Percentiles rank a stretch among this genome's conserved stretches.
phyloP scores from a whole-genome alignment of 352 stramenopile species.

The Pilasporangium apinafurcum region DNA sequence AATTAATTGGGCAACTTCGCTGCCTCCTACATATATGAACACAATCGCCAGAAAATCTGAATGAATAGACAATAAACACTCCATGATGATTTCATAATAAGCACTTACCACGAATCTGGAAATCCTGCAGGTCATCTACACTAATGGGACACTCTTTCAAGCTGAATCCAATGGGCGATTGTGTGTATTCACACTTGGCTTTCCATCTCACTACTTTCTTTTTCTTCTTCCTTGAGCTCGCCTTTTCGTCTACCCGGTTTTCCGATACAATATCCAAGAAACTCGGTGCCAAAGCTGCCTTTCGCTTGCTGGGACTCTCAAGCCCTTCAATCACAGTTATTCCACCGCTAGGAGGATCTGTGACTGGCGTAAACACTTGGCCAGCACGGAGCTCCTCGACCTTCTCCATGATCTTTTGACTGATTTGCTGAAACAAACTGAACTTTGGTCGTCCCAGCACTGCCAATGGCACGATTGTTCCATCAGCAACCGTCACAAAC shows the following conservation, averaged over 20 bases:
- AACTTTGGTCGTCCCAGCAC: conserved; percentile 84
- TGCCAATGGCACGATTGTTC: conserved; percentile 25
- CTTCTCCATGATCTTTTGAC: conserved; percentile 57
- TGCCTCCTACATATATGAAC: conserved; percentile 15
- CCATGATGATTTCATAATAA: background rate
- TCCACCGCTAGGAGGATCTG: background rate
- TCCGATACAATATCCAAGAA: conserved; percentile 46
- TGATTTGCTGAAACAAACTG: conserved; percentile 82
- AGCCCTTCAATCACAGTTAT: conserved; percentile 21
- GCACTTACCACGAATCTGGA: conserved; percentile 46
- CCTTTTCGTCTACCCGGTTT: conserved; percentile 3
- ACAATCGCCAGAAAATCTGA: background rate
- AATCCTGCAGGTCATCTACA: conserved; percentile 48
- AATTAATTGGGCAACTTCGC: conserved; percentile 51
- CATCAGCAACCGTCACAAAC: conserved; percentile 5
- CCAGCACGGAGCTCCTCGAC: conserved; percentile 36
- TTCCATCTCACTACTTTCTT: conserved; percentile 38
- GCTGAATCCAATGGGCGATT: conserved; percentile 77
- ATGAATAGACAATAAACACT: background rate
- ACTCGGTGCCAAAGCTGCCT: conserved; percentile 57
- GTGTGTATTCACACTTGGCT: conserved; percentile 43
- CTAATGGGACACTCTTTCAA: conserved; percentile 47
- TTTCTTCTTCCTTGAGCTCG: background rate
- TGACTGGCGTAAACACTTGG: background rate
- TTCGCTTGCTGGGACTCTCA: conserved; percentile 15